These are phyloP conservation scores for Suillus occidentalis DNA, from an alignment of 768 basidiomycete species.

Conservation along the genomic window DNA sequence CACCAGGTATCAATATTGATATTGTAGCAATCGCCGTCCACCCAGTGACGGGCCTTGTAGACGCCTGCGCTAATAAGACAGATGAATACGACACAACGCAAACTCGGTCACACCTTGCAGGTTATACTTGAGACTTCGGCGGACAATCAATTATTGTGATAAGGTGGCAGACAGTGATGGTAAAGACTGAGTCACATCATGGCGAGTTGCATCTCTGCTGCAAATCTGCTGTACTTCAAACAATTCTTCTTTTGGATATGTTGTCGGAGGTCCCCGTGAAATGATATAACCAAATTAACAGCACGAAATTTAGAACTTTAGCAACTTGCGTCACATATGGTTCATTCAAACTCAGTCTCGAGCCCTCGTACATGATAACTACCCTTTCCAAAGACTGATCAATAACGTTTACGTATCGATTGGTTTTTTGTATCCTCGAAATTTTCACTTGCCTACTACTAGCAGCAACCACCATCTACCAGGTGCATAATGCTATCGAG, in stretches of 20 bases:
- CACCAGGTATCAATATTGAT: neutral
- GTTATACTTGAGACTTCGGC: neutral
- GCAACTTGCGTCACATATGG: neutral
- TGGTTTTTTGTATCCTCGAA: neutral
- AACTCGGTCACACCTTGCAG: neutral
- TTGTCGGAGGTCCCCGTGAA: neutral
- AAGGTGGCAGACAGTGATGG: neutral
- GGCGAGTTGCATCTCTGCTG: neutral
- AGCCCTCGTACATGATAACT: neutral
- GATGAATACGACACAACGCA: neutral
- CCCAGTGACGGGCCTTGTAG: neutral
- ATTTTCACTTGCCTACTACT: neutral
- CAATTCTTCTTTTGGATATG: slow-evolving; percentile 1
- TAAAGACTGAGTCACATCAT: neutral
- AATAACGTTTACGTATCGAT: neutral
- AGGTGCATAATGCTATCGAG: slow-evolving; percentile 2
- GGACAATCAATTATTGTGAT: neutral
- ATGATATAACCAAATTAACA: neutral
- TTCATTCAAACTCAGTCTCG: neutral
- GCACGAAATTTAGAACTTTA: neutral
- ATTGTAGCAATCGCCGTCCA: neutral
- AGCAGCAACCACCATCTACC: neutral
- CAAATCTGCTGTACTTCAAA: neutral
- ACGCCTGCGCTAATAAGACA: neutral
- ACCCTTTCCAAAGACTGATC: neutral